phyloP scores from a whole-genome alignment of 2,329 filamentous ascomycete species.

The Fusarium albosuccineum region DNA sequence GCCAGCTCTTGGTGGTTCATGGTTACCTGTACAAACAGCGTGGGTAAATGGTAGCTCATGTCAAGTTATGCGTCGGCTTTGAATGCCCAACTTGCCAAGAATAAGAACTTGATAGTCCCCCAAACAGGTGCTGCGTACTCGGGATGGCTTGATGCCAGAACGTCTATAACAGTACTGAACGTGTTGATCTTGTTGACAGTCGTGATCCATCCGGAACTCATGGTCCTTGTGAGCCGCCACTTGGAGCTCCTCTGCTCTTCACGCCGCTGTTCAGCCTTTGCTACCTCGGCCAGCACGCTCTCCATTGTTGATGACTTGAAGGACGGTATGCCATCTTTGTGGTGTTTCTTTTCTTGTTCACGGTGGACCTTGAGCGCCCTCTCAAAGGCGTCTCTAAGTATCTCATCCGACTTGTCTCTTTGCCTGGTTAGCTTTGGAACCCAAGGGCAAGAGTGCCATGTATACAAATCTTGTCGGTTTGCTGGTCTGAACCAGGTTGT shows the following conservation, averaged over 20 bases:
- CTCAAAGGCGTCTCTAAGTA: conserved; percentile 17
- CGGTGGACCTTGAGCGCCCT: conserved; percentile 11
- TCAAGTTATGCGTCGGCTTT: no score
- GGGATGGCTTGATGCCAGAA: conserved; percentile 17
- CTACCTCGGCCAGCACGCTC: conserved; percentile 1
- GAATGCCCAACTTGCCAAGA: conserved; percentile 8
- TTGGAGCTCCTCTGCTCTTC: background rate
- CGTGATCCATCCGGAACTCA: conserved; percentile 8
- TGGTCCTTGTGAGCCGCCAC: background rate
- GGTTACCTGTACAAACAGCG: conserved; percentile 1
- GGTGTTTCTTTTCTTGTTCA: conserved; percentile 1
- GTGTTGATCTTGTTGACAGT: conserved; percentile 11
- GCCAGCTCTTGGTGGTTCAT: conserved; percentile 20
- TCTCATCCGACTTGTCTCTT: conserved; percentile 6
- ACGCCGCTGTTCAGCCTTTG: background rate
- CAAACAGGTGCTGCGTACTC: conserved; percentile 25
- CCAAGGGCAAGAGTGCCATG: background rate
- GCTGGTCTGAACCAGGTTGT: conserved; percentile 12
- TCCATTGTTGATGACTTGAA: conserved; percentile 12
- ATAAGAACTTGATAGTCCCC: conserved; percentile 25
- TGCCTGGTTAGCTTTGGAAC: background rate
- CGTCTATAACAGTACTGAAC: conserved; percentile 16
- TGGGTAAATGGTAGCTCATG: background rate
- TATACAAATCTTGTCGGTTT: conserved; percentile 8
- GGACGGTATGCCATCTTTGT: background rate